A percentile compares a stretch with the other conserved stretches of the same genome.
phyloP scores from a whole-genome alignment of 2,329 filamentous ascomycete species.

The Zopfia rhizophila region DNA sequence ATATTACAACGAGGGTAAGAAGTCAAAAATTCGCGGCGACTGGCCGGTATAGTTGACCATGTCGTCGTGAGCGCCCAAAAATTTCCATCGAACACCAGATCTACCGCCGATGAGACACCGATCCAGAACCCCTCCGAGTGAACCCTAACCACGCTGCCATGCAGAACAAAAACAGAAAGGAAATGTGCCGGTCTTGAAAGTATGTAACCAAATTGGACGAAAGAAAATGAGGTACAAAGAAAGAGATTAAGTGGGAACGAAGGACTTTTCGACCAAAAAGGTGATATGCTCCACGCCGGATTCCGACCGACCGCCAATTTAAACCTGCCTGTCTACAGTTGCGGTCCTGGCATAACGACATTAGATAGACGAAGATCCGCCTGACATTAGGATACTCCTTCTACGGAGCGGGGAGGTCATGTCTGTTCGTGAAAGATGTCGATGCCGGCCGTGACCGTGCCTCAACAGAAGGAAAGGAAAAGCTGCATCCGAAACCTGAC shows the following conservation, averaged over 20 bases:
- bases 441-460: neutral
- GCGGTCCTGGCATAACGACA: conserved; percentile 44
- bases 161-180: conserved; percentile 33
- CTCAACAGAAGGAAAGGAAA: conserved; percentile 27
- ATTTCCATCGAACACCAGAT: conserved; percentile 34
- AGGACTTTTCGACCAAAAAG: conserved; percentile 36
- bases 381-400: conserved; percentile 39
- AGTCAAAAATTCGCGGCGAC: conserved; percentile 46
- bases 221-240: conserved; percentile 34
- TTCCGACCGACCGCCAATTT: conserved; percentile 30
- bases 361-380: conserved; percentile 41
- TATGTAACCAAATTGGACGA: conserved; percentile 18
- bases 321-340: conserved; percentile 45
- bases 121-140: conserved; percentile 5
- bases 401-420: conserved; percentile 45
- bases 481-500: conserved; percentile 9
- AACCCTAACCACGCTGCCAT: conserved; percentile 28
- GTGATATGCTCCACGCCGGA: conserved; percentile 15
- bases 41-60: conserved; percentile 39
- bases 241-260: conserved; percentile 32
- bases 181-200: conserved; percentile 31
- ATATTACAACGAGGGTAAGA: conserved; percentile 54
- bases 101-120: conserved; percentile 15
- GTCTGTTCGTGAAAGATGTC: conserved; percentile 41
- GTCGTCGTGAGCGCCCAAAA: conserved; percentile 41